Evolutionary conservation across 2,329 filamentous ascomycete species (phyloP), one percentile per base, ranked within the genome.

Genomic region (Penicillium paneum): DNA sequence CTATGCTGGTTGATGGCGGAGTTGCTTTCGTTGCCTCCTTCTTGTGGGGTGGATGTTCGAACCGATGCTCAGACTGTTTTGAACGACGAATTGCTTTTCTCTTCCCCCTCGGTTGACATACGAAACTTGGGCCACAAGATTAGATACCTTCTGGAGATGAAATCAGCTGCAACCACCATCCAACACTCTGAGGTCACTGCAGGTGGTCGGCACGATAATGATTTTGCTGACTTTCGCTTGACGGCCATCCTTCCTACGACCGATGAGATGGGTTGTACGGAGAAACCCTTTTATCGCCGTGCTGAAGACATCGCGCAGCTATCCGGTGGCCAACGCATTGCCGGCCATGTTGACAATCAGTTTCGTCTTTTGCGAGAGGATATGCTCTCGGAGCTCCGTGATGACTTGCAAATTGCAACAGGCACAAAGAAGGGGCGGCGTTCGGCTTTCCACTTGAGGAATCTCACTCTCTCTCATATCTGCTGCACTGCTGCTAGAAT

Each of bases 131-230:
- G 69, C 3, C 68, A 78, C 13, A 78, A 74, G 52, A 76, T 81
- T 52, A 68, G 76, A 39, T 69, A 78, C 44, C 54, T 71, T 12
- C 51, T 78, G 1, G 56, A 65, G 5, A 61, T 69, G 43, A 67
- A 61, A 40, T 60, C 62, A 5, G 62, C 63, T 10, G 54, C 41
- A 10, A 7, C 26, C 3, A 32, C 53, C 5, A 19, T 46, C n/a
- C 8, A 49, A 4, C 41, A 55, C 7, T 48, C 42, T 2, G 47
- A 39, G 11, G 45, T 44, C 35, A 59, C 51, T 1, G 80, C 86
- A 0, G 88, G 88, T 0, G 87, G 87, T 0, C 80, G 88, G 0
- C 88, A 92, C 59, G 86, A 91, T 67, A 92, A 92, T 50, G 88
- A 91, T 61, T 81, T 81, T 64, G 73, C 64, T 1, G 78, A 89